Percentiles rank a stretch among this genome's conserved stretches.
Conservation (phyloP, 345 rosid genomes). For the Triadica sebifera region DNA sequence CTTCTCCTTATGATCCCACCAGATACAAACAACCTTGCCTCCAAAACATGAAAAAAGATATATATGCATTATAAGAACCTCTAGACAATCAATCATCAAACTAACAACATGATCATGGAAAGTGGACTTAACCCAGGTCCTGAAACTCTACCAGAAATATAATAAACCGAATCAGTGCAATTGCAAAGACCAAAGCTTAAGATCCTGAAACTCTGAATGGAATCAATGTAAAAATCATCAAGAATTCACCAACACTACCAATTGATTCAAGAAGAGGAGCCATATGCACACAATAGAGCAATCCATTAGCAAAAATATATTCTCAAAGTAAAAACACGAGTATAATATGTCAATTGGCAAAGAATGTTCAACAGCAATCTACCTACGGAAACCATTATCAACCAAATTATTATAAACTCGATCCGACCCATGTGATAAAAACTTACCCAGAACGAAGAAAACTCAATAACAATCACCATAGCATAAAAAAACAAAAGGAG, state of each 20-base stretch:
- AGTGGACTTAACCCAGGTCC: too few relatives aligned
- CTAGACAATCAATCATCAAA: too few relatives aligned
- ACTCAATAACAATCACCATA: conserved; percentile 11
- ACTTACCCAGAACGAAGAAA: conserved; percentile 10
- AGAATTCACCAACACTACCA: background rate
- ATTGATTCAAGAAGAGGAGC: background rate
- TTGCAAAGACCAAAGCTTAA: background rate
- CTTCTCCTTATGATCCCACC: background rate
- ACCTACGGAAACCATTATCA: conserved; percentile 3
- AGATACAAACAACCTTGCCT: background rate
- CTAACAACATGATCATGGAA: too few relatives aligned
- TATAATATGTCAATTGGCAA: background rate
- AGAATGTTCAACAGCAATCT: conserved; percentile 15
- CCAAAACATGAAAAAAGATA: background rate
- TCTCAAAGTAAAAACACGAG: background rate
- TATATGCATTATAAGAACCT: background rate
- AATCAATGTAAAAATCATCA: background rate
- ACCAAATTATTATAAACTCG: conserved; percentile 23
- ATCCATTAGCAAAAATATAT: background rate
- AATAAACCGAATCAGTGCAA: background rate
- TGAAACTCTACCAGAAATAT: background rate
- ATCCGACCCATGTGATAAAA: conserved; percentile 25
- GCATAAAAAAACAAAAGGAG: conserved; percentile 12
- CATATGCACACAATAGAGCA: background rate
- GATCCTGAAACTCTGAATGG: background rate